A percentile compares a stretch with the other conserved stretches of the same genome.
Conservation (phyloP, 1,284 basidiomycete species). For the Cutaneotrichosporon cavernicola region DNA sequence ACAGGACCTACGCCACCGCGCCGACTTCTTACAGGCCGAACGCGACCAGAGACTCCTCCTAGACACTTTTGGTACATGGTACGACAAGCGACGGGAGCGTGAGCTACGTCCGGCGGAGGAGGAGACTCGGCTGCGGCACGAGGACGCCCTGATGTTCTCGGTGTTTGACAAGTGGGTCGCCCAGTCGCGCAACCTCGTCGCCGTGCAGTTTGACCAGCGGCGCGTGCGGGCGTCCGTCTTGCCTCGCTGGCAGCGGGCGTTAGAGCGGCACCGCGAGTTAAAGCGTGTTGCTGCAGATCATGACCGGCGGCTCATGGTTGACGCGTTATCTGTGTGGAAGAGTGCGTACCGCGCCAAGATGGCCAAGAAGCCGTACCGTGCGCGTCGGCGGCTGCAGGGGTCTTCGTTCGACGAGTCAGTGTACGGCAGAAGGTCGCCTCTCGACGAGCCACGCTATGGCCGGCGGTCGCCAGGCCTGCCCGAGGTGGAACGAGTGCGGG, state of each 20-base stretch:
- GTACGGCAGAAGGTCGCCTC: slow-evolving; percentile 11
- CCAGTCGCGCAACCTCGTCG: slow-evolving; percentile 30
- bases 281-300: slow-evolving; percentile 20
- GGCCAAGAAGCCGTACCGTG: slow-evolving; percentile 22
- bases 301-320: slow-evolving; percentile 32
- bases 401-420: neutral
- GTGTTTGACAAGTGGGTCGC: slow-evolving; percentile 48
- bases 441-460: neutral
- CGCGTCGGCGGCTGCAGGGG: slow-evolving; percentile 7
- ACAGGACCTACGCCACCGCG: slow-evolving; percentile 21
- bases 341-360: slow-evolving; percentile 30
- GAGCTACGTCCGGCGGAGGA: slow-evolving; percentile 34
- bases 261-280: slow-evolving; percentile 12
- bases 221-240: slow-evolving; percentile 19
- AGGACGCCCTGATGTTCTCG: slow-evolving; percentile 44
- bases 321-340: slow-evolving; percentile 39
- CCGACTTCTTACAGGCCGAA: slow-evolving; percentile 27
- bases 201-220: slow-evolving; percentile 23
- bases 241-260: slow-evolving; percentile 21
- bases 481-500: neutral
- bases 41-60: slow-evolving; percentile 27
- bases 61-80: slow-evolving; percentile 36
- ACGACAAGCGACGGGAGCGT: slow-evolving; percentile 32
- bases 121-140: slow-evolving; percentile 38
- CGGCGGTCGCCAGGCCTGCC: neutral